Evolutionary conservation across 306 rosid species (phyloP).

Genomic region (Malus fusca): DNA sequence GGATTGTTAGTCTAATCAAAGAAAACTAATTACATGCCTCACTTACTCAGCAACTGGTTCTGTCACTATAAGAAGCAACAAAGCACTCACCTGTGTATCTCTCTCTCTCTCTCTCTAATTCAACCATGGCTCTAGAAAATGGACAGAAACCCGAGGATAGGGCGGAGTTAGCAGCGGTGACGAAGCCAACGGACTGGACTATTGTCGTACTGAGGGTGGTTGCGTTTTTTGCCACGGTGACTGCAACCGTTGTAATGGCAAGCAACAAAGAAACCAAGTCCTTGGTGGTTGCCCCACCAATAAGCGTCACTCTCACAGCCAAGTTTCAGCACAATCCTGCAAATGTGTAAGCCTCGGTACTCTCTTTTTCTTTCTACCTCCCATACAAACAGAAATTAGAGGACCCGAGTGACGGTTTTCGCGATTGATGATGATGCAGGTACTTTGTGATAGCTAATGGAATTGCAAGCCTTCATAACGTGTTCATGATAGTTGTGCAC

Average conservation of each 20-base stretch:
- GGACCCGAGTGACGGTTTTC: background rate
- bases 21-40: constrained; percentile 13
- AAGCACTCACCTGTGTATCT: constrained; percentile 6
- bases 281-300: constrained; percentile 49
- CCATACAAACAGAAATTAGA: background rate
- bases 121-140: constrained; percentile 32
- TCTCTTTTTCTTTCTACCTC: background rate
- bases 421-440: constrained; percentile 25
- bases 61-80: constrained; percentile 12
- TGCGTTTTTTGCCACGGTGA: constrained; percentile 56
- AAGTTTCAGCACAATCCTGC: constrained; percentile 76
- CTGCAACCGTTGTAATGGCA: constrained; percentile 81
- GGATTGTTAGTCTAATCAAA: constrained; percentile 52
- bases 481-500: constrained; percentile 52
- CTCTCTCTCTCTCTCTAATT: background rate
- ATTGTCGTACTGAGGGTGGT: constrained; percentile 46
- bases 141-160: constrained; percentile 32
- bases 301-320: constrained; percentile 48
- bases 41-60: constrained; percentile 31
- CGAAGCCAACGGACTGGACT: constrained; percentile 27
- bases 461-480: constrained; percentile 62
- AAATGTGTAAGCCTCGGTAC: constrained; percentile 49
- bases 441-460: constrained; percentile 83
- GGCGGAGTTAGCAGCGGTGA: background rate
- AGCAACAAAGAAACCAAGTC: constrained; percentile 59